phyloP scores from a whole-genome alignment of 116 monocot species.

The Iris pallida region DNA sequence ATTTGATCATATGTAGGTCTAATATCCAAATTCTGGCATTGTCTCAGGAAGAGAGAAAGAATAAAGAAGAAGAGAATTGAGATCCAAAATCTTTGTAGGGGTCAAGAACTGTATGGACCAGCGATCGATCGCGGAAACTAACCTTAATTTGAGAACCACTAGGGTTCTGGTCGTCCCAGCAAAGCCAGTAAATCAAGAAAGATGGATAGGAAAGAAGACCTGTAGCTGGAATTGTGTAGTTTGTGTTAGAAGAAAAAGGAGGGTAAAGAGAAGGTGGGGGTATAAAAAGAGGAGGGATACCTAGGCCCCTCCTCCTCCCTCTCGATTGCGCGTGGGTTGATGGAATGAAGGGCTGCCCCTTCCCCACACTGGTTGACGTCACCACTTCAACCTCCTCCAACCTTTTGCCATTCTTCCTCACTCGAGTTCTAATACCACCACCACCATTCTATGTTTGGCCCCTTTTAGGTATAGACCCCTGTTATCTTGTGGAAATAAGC shows the following conservation, averaged over 20 bases:
- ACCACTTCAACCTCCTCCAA: constrained; percentile 18
- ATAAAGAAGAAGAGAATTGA: no score
- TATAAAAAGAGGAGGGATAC: constrained; percentile 30
- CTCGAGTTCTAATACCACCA: background rate
- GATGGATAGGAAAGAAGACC: background rate
- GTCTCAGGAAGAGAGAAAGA: no score
- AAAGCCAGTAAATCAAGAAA: background rate
- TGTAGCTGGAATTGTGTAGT: background rate
- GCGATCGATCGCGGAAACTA: no score
- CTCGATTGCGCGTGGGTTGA: constrained; percentile 67
- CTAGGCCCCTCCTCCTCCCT: constrained; percentile 16
- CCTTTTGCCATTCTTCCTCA: background rate
- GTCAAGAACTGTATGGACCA: no score
- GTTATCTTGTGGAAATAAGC: no score
- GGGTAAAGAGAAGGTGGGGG: constrained; percentile 16
- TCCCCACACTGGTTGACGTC: constrained; percentile 43
- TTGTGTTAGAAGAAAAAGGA: constrained; percentile 25
- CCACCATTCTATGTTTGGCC: constrained; percentile 2
- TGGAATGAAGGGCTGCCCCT: constrained; percentile 37
- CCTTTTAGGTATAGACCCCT: background rate
- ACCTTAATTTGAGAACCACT: background rate
- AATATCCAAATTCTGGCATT: no score
- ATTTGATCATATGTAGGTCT: no score
- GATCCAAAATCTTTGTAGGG: no score
- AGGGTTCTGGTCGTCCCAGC: no score